Base-by-base conservation (phyloP, 208 protist genomes). In the Balamuthia mandrillaris region DNA sequence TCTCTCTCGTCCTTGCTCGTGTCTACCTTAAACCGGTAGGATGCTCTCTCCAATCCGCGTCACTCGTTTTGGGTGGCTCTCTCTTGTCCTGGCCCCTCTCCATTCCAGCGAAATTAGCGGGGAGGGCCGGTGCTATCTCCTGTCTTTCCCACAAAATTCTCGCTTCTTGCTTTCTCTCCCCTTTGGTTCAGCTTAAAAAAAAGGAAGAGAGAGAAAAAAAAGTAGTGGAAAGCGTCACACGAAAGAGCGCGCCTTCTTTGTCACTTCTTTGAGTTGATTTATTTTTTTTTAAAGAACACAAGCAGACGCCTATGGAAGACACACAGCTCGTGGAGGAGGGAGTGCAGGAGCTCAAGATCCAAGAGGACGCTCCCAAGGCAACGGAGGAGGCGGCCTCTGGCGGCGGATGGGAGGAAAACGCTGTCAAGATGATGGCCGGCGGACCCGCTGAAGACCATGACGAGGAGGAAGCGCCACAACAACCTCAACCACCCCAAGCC, bases 321-420 rank as follows among this genome's bases (percentile, higher is more conserved):
- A 87, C 52, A 3, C 21, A 79, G 39, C 33, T 51, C 35, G 45
- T 44, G 24, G 87, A 84, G 3, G 87, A n/a, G n/a, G n/a, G 24
- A 12, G 14, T 31, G 10, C 24, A 66, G 58, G 58, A 21, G 16
- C 24, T 12, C 10, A 31, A 66, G 35, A 31, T 12, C 58, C 12
- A 10, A 21, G n/a, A 66, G 16, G 58, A 10, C 14, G 58, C 24
- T 29, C 24, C 10, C 24, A 31, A 21, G n/a, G 10, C 58, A 21
- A 66, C 10, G 24, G 58, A 66, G 16, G 58, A 27, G 14, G 35
- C 12, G 14, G n/a, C 12, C 58, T 16, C 24, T 16, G 58, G 16
- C 14, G 58, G 10, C 16, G n/a, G 10, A 66, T 31, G 24, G 14
- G n/a, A 66, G 16, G 35, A 12, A 24, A 27, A 66, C 58, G n/a